Evolutionary conservation across 257 asterid species (phyloP).

Genomic region (Fraxinus cuspidata): DNA sequence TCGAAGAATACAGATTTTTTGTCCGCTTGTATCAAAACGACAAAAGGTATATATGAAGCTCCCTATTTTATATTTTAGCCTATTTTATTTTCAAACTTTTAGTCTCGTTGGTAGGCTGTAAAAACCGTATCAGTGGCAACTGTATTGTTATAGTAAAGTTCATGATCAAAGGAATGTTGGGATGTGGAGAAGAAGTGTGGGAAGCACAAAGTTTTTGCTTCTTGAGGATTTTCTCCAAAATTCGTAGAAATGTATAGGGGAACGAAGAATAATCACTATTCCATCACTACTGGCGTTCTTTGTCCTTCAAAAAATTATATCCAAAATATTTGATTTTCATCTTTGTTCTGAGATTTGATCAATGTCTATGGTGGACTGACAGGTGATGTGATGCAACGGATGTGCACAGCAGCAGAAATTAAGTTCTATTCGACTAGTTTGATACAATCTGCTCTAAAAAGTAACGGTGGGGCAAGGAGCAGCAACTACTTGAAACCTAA

Average conservation of each 20-base stretch:
- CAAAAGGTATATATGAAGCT: constrained; percentile 55
- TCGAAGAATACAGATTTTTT: constrained; percentile 64
- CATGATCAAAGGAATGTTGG: background rate
- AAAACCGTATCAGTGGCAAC: background rate
- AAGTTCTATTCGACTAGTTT: constrained; percentile 61
- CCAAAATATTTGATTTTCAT: background rate
- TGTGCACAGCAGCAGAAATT: constrained; percentile 89
- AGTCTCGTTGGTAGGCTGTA: constrained; percentile 2
- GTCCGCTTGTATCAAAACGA: constrained; percentile 49
- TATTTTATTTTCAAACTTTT: background rate
- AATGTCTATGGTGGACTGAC: constrained; percentile 5
- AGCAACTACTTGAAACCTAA: constrained; percentile 64
- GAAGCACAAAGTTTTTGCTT: background rate
- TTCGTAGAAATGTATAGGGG: background rate
- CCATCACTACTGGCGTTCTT: background rate
- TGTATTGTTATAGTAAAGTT: background rate
- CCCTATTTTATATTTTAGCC: background rate
- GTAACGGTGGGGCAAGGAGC: constrained; percentile 33
- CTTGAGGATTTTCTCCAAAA: background rate
- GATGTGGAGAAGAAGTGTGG: background rate
- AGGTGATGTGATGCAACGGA: constrained; percentile 72
- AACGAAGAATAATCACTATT: background rate
- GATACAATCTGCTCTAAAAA: constrained; percentile 29
- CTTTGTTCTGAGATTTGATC: constrained; percentile 5
- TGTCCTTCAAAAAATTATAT: background rate